Percentiles rank a stretch among this genome's conserved stretches.
phyloP scores from a whole-genome alignment of 257 asterid species.

The Lavandula angustifolia region DNA sequence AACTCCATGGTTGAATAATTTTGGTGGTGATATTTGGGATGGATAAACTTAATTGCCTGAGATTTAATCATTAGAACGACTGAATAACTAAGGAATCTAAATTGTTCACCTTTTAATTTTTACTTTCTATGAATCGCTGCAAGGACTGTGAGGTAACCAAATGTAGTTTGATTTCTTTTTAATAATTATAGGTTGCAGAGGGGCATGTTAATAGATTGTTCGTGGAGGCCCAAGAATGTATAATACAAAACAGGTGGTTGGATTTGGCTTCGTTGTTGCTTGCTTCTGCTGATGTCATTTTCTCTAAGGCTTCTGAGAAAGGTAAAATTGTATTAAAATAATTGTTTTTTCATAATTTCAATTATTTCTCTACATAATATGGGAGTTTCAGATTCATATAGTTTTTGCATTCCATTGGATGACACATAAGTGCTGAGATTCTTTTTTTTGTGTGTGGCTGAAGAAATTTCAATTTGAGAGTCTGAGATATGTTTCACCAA shows the following conservation, averaged over 20 bases:
- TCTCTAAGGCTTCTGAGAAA: constrained; percentile 88
- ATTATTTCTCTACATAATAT: background rate
- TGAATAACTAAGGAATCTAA: background rate
- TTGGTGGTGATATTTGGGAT: background rate
- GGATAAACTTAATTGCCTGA: background rate
- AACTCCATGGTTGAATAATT: background rate
- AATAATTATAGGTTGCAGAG: constrained; percentile 70
- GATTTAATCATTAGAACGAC: background rate
- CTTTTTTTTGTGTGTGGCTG: background rate
- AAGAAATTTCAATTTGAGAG: no score
- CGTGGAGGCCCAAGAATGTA: constrained; percentile 78
- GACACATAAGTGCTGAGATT: background rate
- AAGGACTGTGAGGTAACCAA: background rate
- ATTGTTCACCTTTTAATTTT: background rate
- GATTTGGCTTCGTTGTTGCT: constrained; percentile 87
- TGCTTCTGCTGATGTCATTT: constrained; percentile 79
- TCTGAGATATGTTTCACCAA: constrained; percentile 3
- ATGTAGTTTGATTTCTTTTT: constrained; percentile 13
- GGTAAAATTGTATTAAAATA: constrained; percentile 38
- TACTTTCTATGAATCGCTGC: background rate
- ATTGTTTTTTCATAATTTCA: background rate
- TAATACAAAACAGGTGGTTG: constrained; percentile 68
- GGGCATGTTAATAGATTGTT: constrained; percentile 72
- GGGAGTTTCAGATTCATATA: background rate
- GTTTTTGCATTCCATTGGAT: constrained; percentile 9